Evolutionary conservation across 1,284 basidiomycete species (phyloP).

Genomic region (Ustilago trichophora): DNA sequence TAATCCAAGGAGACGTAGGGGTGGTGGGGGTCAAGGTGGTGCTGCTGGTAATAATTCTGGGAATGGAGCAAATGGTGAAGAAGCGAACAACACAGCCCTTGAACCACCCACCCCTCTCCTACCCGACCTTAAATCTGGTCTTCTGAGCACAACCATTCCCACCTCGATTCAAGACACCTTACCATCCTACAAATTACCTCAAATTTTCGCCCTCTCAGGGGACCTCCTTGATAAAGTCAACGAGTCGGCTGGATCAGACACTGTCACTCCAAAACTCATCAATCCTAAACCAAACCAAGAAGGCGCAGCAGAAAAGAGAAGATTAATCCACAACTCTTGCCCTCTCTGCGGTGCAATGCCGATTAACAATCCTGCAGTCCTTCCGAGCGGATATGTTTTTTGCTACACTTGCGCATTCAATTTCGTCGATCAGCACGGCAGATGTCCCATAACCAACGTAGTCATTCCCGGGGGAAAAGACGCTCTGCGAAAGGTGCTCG

Average conservation of each 20-base stretch:
- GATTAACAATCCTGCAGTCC: conserved; percentile 86
- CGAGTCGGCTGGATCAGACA: background rate
- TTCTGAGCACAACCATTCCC: background rate
- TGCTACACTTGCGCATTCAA: conserved; percentile 93
- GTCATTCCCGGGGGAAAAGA: conserved; percentile 77
- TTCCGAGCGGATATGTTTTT: conserved; percentile 93
- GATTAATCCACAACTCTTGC: conserved; percentile 77
- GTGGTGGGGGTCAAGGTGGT: background rate
- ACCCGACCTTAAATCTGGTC: conserved; percentile 8
- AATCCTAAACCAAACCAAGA: too few relatives aligned
- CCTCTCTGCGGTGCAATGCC: conserved; percentile 77
- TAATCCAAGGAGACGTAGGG: conserved; percentile 73
- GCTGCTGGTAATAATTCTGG: too few relatives aligned
- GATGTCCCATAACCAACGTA: conserved; percentile 86
- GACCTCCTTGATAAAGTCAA: conserved; percentile 23
- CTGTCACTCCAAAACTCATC: too few relatives aligned
- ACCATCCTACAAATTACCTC: conserved; percentile 19
- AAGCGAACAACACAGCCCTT: background rate
- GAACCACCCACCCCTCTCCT: conserved; percentile 18
- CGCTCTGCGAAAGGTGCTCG: conserved; percentile 81
- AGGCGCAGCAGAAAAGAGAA: too few relatives aligned
- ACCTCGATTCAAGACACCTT: background rate
- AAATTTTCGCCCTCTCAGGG: conserved; percentile 19
- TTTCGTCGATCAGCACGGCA: conserved; percentile 79
- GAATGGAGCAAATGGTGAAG: too few relatives aligned